Conservation (phyloP, 345 rosid species). For the Populus euphratica region DNA sequence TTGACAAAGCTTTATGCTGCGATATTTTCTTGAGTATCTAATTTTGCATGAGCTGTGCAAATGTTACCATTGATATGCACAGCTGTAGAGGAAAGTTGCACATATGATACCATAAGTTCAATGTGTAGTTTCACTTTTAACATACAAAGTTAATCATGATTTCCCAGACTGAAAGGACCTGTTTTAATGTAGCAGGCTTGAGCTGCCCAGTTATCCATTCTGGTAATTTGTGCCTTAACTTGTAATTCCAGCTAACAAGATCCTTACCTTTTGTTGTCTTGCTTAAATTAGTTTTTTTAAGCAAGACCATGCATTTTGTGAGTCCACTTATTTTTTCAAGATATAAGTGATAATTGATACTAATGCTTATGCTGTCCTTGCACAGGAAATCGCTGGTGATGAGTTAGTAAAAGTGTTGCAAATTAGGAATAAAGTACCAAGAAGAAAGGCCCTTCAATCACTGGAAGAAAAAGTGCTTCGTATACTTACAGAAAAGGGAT, state of each 20-base stretch:
- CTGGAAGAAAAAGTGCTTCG: slow-evolving; percentile 77
- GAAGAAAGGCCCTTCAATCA: slow-evolving; percentile 79
- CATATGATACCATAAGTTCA: neutral
- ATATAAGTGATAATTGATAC: neutral
- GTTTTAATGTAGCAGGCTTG: neutral
- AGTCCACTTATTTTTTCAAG: neutral
- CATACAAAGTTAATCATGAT: neutral
- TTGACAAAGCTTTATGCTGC: neutral
- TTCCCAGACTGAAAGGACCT: slow-evolving; percentile 3
- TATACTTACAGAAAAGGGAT: slow-evolving; percentile 86
- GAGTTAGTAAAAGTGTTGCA: slow-evolving; percentile 70
- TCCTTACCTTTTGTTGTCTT: neutral
- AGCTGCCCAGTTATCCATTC: neutral
- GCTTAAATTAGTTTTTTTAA: neutral
- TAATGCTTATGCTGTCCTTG: slow-evolving; percentile 7
- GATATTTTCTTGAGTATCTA: neutral
- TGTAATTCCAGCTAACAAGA: neutral
- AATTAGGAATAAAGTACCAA: slow-evolving; percentile 72
- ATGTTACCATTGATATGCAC: neutral
- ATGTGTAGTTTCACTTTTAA: neutral
- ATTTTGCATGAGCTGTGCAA: neutral
- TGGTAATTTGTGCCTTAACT: neutral
- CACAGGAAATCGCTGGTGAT: slow-evolving; percentile 84
- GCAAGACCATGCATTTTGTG: neutral
- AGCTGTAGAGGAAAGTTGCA: neutral